Evolutionary conservation across 1,284 basidiomycete genomes (phyloP).

Genomic region (Singerocomus inundabilis): DNA sequence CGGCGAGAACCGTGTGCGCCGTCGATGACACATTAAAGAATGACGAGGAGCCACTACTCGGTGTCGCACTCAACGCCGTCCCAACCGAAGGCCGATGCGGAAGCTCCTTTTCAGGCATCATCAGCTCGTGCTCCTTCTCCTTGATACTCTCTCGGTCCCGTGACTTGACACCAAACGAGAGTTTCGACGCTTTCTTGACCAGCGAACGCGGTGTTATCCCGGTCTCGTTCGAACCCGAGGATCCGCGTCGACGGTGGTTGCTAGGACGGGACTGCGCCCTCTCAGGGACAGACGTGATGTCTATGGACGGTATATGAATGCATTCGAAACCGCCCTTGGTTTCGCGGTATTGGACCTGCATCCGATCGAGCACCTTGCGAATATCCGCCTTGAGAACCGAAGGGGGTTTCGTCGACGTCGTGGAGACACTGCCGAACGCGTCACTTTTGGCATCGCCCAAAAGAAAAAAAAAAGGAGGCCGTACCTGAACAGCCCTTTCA

Average conservation of each 20-base stretch:
- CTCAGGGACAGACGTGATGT: slow-evolving; percentile 69
- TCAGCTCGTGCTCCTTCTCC: slow-evolving; percentile 41
- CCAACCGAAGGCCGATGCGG: slow-evolving; percentile 52
- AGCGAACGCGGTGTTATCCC: slow-evolving; percentile 54
- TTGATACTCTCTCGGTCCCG: slow-evolving; percentile 37
- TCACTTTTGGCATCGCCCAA: slow-evolving; percentile 1
- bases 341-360: slow-evolving; percentile 93
- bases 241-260: slow-evolving; percentile 48
- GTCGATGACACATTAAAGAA: slow-evolving; percentile 73
- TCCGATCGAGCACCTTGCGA: slow-evolving; percentile 82
- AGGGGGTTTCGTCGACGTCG: slow-evolving; percentile 90
- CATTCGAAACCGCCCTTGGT: slow-evolving; percentile 94
- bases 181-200: slow-evolving; percentile 71
- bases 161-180: slow-evolving; percentile 60
- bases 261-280: slow-evolving; percentile 32
- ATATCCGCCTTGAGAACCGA: slow-evolving; percentile 82
- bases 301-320: slow-evolving; percentile 91
- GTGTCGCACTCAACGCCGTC: slow-evolving; percentile 54
- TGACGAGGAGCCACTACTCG: slow-evolving; percentile 73
- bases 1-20: slow-evolving; percentile 45
- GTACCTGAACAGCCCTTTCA: slow-evolving; percentile 87
- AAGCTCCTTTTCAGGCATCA: slow-evolving; percentile 43
- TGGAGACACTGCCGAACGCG: slow-evolving; percentile 68
- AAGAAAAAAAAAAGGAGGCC: slow-evolving; percentile 24
- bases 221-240: slow-evolving; percentile 49